These are phyloP conservation scores for Globisporangium orthogonon DNA, from an alignment of 352 stramenopile species.

Conservation along the genomic window DNA sequence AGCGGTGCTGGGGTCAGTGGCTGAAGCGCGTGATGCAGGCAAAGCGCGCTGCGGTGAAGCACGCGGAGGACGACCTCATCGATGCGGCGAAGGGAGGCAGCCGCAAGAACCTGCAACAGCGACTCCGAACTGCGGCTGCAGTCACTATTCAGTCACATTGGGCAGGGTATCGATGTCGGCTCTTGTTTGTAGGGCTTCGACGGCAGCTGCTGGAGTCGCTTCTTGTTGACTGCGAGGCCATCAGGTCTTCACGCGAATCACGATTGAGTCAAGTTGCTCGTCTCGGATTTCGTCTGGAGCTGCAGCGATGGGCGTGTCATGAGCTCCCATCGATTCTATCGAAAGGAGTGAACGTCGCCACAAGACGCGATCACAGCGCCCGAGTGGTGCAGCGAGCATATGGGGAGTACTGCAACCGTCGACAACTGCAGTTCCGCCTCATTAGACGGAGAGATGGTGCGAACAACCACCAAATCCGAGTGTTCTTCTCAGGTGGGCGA, in stretches of 20 bases:
- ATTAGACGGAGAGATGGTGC: too few relatives aligned
- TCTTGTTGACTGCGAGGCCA: background rate
- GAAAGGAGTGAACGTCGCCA: conserved; percentile 17
- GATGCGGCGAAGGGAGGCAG: conserved; percentile 16
- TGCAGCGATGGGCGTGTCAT: conserved; percentile 28
- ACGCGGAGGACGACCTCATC: conserved; percentile 26
- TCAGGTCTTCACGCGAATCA: too few relatives aligned
- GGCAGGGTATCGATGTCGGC: conserved; percentile 7
- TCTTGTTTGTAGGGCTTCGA: conserved; percentile 5
- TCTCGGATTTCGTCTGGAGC: conserved; percentile 10
- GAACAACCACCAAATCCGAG: conserved; percentile 9
- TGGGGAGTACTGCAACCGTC: conserved; percentile 14
- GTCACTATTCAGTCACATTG: conserved; percentile 8
- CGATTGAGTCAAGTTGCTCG: conserved; percentile 1
- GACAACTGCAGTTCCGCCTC: conserved; percentile 18
- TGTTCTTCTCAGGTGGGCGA: conserved; percentile 36
- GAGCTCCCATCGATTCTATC: conserved; percentile 34
- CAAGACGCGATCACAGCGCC: conserved; percentile 20
- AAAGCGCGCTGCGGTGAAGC: conserved; percentile 26
- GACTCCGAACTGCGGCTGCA: conserved; percentile 4
- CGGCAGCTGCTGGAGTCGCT: background rate
- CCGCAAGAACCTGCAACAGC: background rate
- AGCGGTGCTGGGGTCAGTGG: conserved; percentile 27
- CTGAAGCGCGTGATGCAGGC: conserved; percentile 13
- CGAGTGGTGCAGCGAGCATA: conserved; percentile 25